Evolutionary conservation across 257 asterid species (phyloP), one percentile per base, ranked within the genome.

Genomic region (Fraxinus americana): DNA sequence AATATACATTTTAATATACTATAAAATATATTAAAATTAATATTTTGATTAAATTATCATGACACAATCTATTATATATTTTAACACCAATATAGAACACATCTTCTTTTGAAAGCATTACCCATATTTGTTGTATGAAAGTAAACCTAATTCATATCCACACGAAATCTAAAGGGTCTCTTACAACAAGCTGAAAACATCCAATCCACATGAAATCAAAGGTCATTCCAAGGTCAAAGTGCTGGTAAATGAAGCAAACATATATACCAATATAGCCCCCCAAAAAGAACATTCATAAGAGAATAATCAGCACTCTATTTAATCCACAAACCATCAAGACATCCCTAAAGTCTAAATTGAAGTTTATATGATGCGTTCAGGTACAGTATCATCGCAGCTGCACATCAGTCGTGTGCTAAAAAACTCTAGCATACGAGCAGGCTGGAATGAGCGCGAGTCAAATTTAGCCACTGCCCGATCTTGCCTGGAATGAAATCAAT

Each of bases 391-490:
- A 14, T 59, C 67, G 4, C 67, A n/a, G 67, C 67, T n/a, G 67
- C 27, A 57, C 8, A 59, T 59, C 32, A 21, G 67, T 59, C 14
- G 13, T 21, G 25, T 23, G 69, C 69, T 12, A 27, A 63, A 61
- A 11, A 25, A 9, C 36, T 63, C 69, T 27, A 63, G 69, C 36
- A 63, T 63, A 10, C 17, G 8, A 63, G 69, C 36, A 63, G 69
- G 69, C 17, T 63, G 0, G 7, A 27, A 23, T 12, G 8, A 63
- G 36, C 3, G 34, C 8, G 57, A 30, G 35, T 17, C 34, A 6
- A 30, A 71, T 83, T 89, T 88, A 92, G 61, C 83, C 82, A 72
- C 97, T 94, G 71, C 91, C 91, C 7, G 96, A 87, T 72, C 84
- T 80, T n/a, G 91, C 97, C 97, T 94, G 91, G 74, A 43, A 84